Evolutionary conservation across 306 rosid species (phyloP).

Genomic region (Erythrophleum fordii): DNA sequence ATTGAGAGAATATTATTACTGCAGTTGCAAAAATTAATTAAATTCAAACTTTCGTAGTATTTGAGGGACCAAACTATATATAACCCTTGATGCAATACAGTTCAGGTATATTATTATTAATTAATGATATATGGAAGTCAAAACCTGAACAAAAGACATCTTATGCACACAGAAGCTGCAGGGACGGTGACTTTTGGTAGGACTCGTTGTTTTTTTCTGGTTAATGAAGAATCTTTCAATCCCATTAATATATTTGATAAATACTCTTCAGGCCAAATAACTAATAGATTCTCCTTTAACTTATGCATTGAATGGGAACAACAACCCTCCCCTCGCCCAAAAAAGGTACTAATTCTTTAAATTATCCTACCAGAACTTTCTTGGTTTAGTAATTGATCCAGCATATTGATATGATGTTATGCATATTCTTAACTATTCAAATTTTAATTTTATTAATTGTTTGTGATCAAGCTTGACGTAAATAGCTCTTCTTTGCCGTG

Average conservation of each 20-base stretch:
- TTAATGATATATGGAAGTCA: background rate
- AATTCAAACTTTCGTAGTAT: no score
- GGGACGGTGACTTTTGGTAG: slow-evolving; percentile 20
- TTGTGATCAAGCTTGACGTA: background rate
- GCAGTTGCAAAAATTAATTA: no score
- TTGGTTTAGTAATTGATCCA: no score
- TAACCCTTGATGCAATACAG: no score
- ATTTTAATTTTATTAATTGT: no score
- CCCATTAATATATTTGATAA: slow-evolving; percentile 12
- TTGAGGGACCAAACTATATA: no score
- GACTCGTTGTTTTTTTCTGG: slow-evolving; percentile 5
- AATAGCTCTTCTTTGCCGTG: no score
- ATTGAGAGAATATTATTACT: no score
- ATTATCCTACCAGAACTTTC: background rate
- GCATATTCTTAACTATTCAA: background rate
- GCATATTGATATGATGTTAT: no score
- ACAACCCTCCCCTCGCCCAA: background rate
- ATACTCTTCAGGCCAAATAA: background rate
- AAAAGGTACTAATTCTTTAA: background rate
- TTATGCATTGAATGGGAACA: slow-evolving; percentile 10
- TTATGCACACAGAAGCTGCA: background rate
- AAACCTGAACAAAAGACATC: background rate
- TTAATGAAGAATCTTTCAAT: slow-evolving; percentile 22
- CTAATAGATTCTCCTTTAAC: slow-evolving; percentile 13
- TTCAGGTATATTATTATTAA: no score